These are phyloP conservation scores for Ophidiomyces ophidiicola DNA, from an alignment of 2,329 filamentous ascomycete species.

Conservation along the genomic window DNA sequence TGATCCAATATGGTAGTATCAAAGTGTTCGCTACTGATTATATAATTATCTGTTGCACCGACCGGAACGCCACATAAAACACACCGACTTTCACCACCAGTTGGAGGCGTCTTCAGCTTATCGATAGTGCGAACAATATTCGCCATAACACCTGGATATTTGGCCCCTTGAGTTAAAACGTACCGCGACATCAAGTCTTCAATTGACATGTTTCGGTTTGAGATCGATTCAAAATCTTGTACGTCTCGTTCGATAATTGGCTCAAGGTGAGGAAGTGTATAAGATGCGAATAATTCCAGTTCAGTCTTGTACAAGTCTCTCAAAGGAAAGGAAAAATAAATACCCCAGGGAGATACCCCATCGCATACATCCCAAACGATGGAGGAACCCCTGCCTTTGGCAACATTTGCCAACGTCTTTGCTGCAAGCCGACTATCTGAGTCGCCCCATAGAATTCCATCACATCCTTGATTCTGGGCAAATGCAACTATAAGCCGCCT, in stretches of 20 bases:
- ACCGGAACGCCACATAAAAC: conserved; percentile 58
- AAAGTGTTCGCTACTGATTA: neutral
- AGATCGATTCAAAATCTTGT: conserved; percentile 25
- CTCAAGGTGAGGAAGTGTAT: conserved; percentile 42
- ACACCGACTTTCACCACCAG: conserved; percentile 38
- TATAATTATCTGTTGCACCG: conserved; percentile 48
- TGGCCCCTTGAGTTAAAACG: conserved; percentile 71
- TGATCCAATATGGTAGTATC: conserved; percentile 27
- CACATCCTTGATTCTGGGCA: conserved; percentile 49
- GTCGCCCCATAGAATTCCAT: conserved; percentile 67
- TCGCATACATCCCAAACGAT: conserved; percentile 74
- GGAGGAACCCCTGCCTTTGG: conserved; percentile 77
- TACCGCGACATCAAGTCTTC: conserved; percentile 84
- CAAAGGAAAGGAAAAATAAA: conserved; percentile 63
- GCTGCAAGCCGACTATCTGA: conserved; percentile 81
- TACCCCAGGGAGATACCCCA: conserved; percentile 48
- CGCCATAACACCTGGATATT: conserved; percentile 81
- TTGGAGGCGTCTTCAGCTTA: conserved; percentile 49
- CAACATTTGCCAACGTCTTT: conserved; percentile 71
- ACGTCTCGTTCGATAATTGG: conserved; percentile 31
- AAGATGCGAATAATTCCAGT: conserved; percentile 52
- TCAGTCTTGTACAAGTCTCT: conserved; percentile 79
- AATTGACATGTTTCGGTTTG: conserved; percentile 58
- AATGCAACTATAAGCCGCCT: conserved; percentile 58
- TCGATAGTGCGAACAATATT: conserved; percentile 90